Conservation (phyloP, 1,284 basidiomycete genomes). For the Papiliotrema nemorosa region DNA sequence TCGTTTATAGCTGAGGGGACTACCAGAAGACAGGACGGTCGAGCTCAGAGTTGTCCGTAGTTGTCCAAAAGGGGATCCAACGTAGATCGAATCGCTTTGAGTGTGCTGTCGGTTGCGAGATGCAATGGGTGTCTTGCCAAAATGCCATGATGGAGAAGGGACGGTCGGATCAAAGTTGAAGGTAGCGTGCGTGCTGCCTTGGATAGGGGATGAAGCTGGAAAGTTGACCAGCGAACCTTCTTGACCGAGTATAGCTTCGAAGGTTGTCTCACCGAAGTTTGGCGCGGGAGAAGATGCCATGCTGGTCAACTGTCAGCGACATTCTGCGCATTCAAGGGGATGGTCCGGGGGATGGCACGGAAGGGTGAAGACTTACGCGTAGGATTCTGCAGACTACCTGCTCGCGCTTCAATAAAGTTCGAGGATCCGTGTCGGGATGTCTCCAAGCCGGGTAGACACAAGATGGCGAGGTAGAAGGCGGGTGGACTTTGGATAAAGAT, state of each 20-base stretch:
- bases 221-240: neutral
- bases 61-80: neutral
- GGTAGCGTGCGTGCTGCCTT: neutral
- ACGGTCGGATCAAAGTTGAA: constrained; percentile 1
- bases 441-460: too few relatives aligned
- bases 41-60: neutral
- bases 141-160: neutral
- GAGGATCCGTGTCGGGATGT: too few relatives aligned
- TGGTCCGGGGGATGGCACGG: too few relatives aligned
- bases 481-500: too few relatives aligned
- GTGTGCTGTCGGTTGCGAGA: neutral
- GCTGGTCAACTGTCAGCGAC: too few relatives aligned
- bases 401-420: too few relatives aligned
- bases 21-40: neutral
- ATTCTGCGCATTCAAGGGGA: too few relatives aligned
- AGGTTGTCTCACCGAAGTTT: neutral
- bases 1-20: neutral
- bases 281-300: neutral
- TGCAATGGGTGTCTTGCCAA: constrained; percentile 4
- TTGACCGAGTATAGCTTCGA: neutral
- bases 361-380: too few relatives aligned
- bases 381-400: too few relatives aligned
- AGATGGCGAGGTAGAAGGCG: too few relatives aligned
- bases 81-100: neutral
- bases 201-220: neutral